Evolutionary conservation across 352 stramenopile genomes (phyloP).

Genomic region (Hyaloperonospora arabidopsidis): DNA sequence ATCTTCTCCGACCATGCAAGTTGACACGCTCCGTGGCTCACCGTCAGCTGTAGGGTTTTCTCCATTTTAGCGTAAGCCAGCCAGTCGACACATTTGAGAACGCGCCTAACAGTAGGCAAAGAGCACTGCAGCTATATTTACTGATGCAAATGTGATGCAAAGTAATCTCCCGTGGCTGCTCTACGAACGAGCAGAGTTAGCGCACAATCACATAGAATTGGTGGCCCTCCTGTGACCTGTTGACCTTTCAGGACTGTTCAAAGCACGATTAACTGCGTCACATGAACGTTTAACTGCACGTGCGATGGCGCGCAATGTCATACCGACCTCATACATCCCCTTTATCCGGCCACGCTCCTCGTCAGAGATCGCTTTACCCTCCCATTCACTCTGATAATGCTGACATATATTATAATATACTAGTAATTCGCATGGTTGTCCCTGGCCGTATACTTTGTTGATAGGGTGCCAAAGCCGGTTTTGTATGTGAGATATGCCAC

Average conservation of each 20-base stretch:
- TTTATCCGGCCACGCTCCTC: too few species aligned
- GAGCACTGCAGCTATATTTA: neutral
- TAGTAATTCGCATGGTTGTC: neutral
- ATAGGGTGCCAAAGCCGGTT: neutral
- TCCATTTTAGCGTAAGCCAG: neutral
- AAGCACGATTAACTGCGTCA: neutral
- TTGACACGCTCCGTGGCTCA: neutral
- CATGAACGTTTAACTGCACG: neutral
- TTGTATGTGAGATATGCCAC: neutral
- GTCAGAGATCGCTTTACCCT: neutral
- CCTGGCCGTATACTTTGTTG: neutral
- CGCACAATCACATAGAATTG: neutral
- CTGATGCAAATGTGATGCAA: too few species aligned
- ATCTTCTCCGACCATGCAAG: neutral
- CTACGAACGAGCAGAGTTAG: neutral
- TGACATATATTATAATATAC: neutral
- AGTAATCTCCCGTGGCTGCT: neutral
- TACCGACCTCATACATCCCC: too few species aligned
- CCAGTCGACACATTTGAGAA: neutral
- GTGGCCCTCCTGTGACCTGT: neutral
- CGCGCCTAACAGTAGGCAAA: neutral
- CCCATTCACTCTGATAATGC: neutral
- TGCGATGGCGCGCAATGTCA: too few species aligned
- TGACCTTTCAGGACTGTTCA: too few species aligned
- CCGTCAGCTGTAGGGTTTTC: neutral